Percentiles rank a stretch among this genome's conserved stretches.
Conservation (phyloP, 1,284 basidiomycete genomes). For the Ceratobasidium sp. region DNA sequence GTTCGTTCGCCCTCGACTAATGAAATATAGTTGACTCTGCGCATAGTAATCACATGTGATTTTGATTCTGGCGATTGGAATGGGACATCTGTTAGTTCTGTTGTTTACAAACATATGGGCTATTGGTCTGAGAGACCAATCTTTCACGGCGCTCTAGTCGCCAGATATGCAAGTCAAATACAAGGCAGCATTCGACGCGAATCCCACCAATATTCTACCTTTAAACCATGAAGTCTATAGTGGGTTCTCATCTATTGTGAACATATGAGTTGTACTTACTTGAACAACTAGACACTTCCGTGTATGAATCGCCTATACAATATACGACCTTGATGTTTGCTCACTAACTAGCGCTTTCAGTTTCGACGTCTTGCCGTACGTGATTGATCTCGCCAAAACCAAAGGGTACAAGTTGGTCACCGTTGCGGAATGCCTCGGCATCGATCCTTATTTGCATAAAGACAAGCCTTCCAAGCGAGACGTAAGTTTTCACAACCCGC, state of each 20-base stretch:
- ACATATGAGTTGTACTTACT: neutral
- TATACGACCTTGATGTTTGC: neutral
- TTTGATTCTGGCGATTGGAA: constrained; percentile 34
- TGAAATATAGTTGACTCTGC: neutral
- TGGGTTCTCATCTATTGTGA: too few relatives aligned
- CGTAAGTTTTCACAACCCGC: neutral
- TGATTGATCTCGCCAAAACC: constrained; percentile 32
- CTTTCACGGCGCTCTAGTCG: constrained; percentile 42
- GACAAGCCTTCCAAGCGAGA: constrained; percentile 7
- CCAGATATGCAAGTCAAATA: constrained; percentile 44
- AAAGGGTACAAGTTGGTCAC: constrained; percentile 42
- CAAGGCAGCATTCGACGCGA: constrained; percentile 7
- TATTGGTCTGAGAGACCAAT: constrained; percentile 3
- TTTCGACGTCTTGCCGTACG: constrained; percentile 35
- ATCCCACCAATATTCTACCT: constrained; percentile 35
- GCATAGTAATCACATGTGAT: constrained; percentile 27
- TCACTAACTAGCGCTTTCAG: too few relatives aligned
- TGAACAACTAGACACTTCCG: neutral
- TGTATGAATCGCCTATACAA: neutral
- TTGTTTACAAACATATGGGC: too few relatives aligned
- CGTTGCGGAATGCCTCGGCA: constrained; percentile 38
- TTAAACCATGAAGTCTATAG: constrained; percentile 21
- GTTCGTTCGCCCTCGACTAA: neutral
- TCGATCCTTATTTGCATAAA: constrained; percentile 6
- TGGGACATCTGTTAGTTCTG: neutral